phyloP scores from a whole-genome alignment of 2,329 filamentous ascomycete genomes.

The Esteya vermicola region DNA sequence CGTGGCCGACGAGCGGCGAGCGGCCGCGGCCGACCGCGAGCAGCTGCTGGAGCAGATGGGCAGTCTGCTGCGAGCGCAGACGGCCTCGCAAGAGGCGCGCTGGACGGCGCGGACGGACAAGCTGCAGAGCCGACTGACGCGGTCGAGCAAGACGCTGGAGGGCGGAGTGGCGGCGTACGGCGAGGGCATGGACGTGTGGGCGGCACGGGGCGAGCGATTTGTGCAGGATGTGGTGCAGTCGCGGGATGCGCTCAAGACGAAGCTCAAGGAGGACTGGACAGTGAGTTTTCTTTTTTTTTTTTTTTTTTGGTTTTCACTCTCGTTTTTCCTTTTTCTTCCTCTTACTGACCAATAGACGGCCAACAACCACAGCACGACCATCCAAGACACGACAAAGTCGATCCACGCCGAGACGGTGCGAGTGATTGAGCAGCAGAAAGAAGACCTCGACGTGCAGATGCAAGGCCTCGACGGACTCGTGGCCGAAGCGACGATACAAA shows the following conservation, averaged over 20 bases:
- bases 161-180: slow-evolving; percentile 51
- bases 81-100: slow-evolving; percentile 58
- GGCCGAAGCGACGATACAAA: slow-evolving; percentile 64
- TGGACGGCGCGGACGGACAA: slow-evolving; percentile 47
- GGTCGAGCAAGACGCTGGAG: slow-evolving; percentile 51
- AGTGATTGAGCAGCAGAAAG: slow-evolving; percentile 80
- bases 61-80: slow-evolving; percentile 59
- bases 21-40: slow-evolving; percentile 59
- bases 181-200: slow-evolving; percentile 62
- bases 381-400: slow-evolving; percentile 69
- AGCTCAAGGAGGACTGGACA: slow-evolving; percentile 76
- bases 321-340: slow-evolving; percentile 23
- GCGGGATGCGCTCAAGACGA: slow-evolving; percentile 63
- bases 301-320: slow-evolving; percentile 20
- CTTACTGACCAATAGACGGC: slow-evolving; percentile 39
- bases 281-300: slow-evolving; percentile 35
- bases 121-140: slow-evolving; percentile 50
- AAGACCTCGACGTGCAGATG: slow-evolving; percentile 79
- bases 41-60: slow-evolving; percentile 64
- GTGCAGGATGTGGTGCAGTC: slow-evolving; percentile 59
- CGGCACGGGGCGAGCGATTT: slow-evolving; percentile 51
- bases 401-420: slow-evolving; percentile 84
- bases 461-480: slow-evolving; percentile 84
- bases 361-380: slow-evolving; percentile 66
- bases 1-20: slow-evolving; percentile 61